Conservation (phyloP, 139 green algal species). For the Tetratostichococcus sp. region DNA sequence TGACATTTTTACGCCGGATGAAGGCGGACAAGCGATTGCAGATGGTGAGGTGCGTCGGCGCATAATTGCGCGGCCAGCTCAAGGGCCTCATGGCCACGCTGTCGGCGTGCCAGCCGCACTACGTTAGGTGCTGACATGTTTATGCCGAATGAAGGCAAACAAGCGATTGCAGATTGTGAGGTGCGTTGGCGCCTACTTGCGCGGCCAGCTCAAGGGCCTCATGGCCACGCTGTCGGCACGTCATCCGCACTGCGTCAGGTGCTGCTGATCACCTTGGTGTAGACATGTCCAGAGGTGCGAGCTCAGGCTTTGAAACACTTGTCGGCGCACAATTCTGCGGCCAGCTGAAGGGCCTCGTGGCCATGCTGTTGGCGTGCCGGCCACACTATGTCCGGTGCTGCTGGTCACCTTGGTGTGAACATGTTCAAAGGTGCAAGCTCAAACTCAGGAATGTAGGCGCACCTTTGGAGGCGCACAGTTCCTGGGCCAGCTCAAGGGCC, state of each 20-base stretch:
- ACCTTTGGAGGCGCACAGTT: no score
- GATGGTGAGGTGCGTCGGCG: no score
- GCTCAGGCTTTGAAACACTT: no score
- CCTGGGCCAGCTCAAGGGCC: no score
- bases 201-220: conserved; percentile 72
- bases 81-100: conserved; percentile 70
- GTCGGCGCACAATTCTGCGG: conserved; percentile 69
- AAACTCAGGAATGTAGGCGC: no score
- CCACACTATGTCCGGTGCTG: conserved; percentile 69
- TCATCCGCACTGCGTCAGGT: conserved; percentile 62
- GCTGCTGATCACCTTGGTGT: conserved; percentile 72
- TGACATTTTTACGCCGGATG: no score
- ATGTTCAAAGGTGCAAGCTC: no score
- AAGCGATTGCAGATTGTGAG: no score
- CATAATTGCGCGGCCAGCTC: conserved; percentile 74
- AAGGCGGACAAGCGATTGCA: no score
- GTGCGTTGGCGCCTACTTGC: conserved; percentile 66
- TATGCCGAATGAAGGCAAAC: no score
- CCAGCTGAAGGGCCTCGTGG: conserved; percentile 78
- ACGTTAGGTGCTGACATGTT: conserved; percentile 72
- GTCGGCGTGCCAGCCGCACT: conserved; percentile 51
- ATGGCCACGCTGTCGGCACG: conserved; percentile 59
- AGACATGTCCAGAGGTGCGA: no score
- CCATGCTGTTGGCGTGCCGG: conserved; percentile 53
- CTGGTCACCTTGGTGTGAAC: no score